phyloP scores from a whole-genome alignment of 805 yeast genomes.

The Ogataea pini region DNA sequence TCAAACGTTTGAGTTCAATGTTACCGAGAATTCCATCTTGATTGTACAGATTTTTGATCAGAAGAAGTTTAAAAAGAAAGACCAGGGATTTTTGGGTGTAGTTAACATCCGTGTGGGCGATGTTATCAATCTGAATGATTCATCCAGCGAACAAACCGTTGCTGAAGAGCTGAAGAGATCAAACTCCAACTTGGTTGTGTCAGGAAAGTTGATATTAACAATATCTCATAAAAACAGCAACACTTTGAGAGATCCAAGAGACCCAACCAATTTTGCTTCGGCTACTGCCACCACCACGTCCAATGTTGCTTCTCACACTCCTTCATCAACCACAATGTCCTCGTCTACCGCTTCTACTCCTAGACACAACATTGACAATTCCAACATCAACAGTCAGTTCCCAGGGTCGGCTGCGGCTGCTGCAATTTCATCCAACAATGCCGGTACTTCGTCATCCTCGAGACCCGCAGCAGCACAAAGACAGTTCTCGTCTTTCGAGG shows the following conservation, averaged over 20 bases:
- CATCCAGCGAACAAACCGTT: slow-evolving; percentile 72
- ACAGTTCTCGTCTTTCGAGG: slow-evolving; percentile 92
- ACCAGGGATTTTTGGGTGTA: slow-evolving; percentile 97
- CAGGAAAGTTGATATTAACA: slow-evolving; percentile 85
- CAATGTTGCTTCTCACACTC: slow-evolving; percentile 10
- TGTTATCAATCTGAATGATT: slow-evolving; percentile 64
- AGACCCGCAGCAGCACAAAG: slow-evolving; percentile 41
- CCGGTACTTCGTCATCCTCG: slow-evolving; percentile 17
- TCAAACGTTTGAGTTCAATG: slow-evolving; percentile 79
- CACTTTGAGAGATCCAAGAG: slow-evolving; percentile 29
- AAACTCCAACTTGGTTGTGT: slow-evolving; percentile 88
- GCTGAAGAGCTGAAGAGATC: slow-evolving; percentile 91
- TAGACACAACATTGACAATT: slow-evolving; percentile 14
- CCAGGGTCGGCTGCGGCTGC: slow-evolving; percentile 33
- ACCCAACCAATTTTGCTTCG: slow-evolving; percentile 30
- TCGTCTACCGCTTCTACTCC: slow-evolving; percentile 14
- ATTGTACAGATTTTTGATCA: slow-evolving; percentile 96
- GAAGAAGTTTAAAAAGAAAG: slow-evolving; percentile 95
- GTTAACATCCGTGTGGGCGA: slow-evolving; percentile 90
- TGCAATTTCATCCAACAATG: slow-evolving; percentile 26
- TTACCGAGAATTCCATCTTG: slow-evolving; percentile 76
- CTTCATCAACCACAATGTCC: slow-evolving; percentile 12
- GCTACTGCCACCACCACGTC: slow-evolving; percentile 11
- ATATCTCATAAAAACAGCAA: slow-evolving; percentile 48
- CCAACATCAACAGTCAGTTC: slow-evolving; percentile 23